Evolutionary conservation across 108 stramenopile species (phyloP).

Genomic region (Heterococcus sp.): DNA sequence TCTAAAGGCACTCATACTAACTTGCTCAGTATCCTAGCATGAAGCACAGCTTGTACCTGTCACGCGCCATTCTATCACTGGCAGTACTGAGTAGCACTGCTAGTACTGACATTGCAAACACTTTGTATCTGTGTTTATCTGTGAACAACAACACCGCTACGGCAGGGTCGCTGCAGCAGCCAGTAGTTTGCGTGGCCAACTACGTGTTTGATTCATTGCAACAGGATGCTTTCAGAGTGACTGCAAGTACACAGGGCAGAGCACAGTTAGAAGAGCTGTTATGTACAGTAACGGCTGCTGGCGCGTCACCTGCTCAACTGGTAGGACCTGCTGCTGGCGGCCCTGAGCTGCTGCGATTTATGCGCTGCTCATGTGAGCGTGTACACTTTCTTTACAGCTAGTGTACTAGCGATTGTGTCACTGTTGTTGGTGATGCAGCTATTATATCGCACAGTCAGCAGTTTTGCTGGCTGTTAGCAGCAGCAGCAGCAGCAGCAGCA

Average conservation of each 20-base stretch:
- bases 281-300: conserved; percentile 11
- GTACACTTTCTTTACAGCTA: not conserved
- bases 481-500: too few species aligned
- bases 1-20: too few species aligned
- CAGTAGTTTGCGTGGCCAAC: conserved; percentile 41
- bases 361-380: conserved; percentile 10
- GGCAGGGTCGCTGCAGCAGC: conserved; percentile 25
- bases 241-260: conserved; percentile 19
- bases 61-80: too few species aligned
- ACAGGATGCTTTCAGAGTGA: conserved; percentile 27
- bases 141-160: too few species aligned
- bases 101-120: too few species aligned
- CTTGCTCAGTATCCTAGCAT: too few species aligned
- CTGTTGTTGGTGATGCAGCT: too few species aligned
- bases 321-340: not conserved
- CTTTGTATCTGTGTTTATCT: too few species aligned
- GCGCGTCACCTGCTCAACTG: not conserved
- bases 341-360: conserved; percentile 17
- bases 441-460: too few species aligned
- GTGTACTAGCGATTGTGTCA: not conserved
- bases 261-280: conserved; percentile 19
- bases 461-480: too few species aligned
- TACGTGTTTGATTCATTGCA: conserved; percentile 48
- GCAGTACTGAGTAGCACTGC: too few species aligned
- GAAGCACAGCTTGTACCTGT: too few species aligned